A percentile compares a stretch with the other conserved stretches of the same genome.
Evolutionary conservation across 305 asterid genomes (phyloP).

Genomic region (Fraxinus ornus): DNA sequence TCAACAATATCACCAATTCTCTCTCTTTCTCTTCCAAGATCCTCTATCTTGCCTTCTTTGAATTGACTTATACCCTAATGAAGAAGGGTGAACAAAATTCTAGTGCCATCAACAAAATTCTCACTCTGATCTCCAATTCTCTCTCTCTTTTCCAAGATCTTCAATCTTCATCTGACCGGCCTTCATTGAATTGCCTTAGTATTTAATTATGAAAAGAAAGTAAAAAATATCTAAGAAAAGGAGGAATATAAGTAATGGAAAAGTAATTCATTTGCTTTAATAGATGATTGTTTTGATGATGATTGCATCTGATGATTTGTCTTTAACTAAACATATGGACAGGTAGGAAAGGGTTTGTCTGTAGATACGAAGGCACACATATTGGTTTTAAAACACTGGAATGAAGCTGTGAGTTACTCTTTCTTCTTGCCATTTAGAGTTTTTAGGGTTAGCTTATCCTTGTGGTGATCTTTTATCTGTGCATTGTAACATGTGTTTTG

Average conservation of each 20-base stretch:
- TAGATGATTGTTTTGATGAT: neutral
- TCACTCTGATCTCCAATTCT: neutral
- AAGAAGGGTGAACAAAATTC: no score
- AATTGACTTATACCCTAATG: no score
- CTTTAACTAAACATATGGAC: constrained; percentile 26
- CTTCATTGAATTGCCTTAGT: neutral
- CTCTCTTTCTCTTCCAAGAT: no score
- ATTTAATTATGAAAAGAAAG: neutral
- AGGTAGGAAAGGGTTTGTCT: constrained; percentile 90
- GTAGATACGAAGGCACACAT: constrained; percentile 68
- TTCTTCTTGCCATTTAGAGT: neutral
- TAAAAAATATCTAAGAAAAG: neutral
- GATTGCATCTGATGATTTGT: neutral
- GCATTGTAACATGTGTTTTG: neutral
- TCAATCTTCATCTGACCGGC: neutral
- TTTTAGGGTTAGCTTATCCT: neutral
- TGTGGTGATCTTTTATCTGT: neutral
- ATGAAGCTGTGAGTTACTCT: constrained; percentile 69
- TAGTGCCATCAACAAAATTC: neutral
- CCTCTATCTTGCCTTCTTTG: neutral
- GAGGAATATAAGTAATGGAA: neutral
- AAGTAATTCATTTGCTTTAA: neutral
- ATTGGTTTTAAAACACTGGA: constrained; percentile 87
- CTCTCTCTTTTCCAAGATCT: neutral
- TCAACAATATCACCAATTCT: no score